These are phyloP conservation scores for Penicillium concentricum DNA, from an alignment of 2,329 filamentous ascomycete species.

Conservation along the genomic window DNA sequence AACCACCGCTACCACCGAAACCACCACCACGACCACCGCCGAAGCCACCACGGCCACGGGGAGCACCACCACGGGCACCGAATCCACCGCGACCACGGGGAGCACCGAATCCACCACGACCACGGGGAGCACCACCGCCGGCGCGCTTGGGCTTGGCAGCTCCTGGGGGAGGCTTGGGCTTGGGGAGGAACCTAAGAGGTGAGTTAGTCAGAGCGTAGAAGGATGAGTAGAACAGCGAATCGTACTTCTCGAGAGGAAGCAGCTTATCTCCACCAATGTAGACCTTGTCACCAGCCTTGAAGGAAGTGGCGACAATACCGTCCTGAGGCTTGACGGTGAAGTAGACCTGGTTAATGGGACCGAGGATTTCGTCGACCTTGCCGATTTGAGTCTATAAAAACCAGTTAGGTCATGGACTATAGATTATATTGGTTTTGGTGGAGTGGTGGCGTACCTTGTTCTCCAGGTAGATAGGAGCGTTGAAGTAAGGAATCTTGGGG, in stretches of 20 bases:
- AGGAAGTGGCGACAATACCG: constrained; percentile 89
- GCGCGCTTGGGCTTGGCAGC: constrained; percentile 69
- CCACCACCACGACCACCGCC: constrained; percentile 23
- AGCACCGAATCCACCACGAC: constrained; percentile 47
- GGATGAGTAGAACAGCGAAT: constrained; percentile 1
- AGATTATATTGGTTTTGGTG: background rate
- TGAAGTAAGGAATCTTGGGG: constrained; percentile 97
- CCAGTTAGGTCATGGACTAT: constrained; percentile 18
- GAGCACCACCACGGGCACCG: constrained; percentile 25
- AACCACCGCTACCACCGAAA: constrained; percentile 12
- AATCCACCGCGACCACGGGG: constrained; percentile 25
- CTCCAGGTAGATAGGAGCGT: constrained; percentile 97
- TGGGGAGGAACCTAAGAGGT: constrained; percentile 72
- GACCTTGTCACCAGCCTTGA: constrained; percentile 96
- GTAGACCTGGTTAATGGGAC: constrained; percentile 95
- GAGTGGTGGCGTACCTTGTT: constrained; percentile 68
- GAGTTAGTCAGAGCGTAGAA: constrained; percentile 16
- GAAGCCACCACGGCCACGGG: constrained; percentile 21
- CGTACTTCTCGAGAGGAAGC: constrained; percentile 79
- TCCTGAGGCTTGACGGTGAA: constrained; percentile 98
- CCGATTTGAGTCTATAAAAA: constrained; percentile 70
- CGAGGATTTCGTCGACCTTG: constrained; percentile 97
- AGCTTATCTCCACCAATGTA: constrained; percentile 95
- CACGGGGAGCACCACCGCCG: constrained; percentile 52
- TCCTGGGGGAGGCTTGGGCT: constrained; percentile 73